Base-by-base conservation (phyloP, 495 filamentous ascomycete species). In the Pyrenopolyporus hunteri region DNA sequence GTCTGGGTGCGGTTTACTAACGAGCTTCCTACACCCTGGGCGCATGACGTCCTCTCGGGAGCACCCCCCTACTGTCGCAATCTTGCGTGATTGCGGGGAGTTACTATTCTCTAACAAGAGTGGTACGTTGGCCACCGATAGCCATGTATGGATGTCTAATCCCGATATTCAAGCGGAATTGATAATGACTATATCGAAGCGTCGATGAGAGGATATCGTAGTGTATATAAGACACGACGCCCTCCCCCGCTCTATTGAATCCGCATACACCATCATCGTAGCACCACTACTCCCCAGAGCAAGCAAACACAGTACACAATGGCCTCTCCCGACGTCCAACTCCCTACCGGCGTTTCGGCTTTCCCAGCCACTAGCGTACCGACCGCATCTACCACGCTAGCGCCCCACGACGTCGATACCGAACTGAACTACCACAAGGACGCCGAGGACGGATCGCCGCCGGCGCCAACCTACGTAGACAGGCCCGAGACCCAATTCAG, bases 401-500 rank as follows among this genome's bases (percentile, higher is more conserved):
- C 49, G 4, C 35, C 52, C 9, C 60, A 68, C 54, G 67, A 87
- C 63, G 83, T 87, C 19, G 71, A 81, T 1, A 82, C 86, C 0
- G 76, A 70, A 0, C 67, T 89, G 29, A 82, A 88, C 66, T 89
- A 82, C 71, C 76, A 79, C 74, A 83, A 84, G 63, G 83, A 83
- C 10, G 70, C 75, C 8, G 81, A 77, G 23, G 85, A 88, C 65
- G 85, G 86, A 7, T 82, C 81, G 11, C 75, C 76, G 0, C 85
- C 85, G 0, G 49, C 54, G 0, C 82, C 85, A 0, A 75, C 55
- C 46, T 82, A 83, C 59, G 73, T 79, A 0, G 75, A 72, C 31
- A 73, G 69, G 31, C 80, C 83, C 7, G 76, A 82, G 31, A 80
- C 78, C 1, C 87, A 81, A 59, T 68, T 80, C 1, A 74, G 80